Percentiles rank a stretch among this genome's conserved stretches.
These are phyloP conservation scores for Pilobolus umbonatus DNA, from an alignment of 192 early-diverging fungal species.

Conservation along the genomic window DNA sequence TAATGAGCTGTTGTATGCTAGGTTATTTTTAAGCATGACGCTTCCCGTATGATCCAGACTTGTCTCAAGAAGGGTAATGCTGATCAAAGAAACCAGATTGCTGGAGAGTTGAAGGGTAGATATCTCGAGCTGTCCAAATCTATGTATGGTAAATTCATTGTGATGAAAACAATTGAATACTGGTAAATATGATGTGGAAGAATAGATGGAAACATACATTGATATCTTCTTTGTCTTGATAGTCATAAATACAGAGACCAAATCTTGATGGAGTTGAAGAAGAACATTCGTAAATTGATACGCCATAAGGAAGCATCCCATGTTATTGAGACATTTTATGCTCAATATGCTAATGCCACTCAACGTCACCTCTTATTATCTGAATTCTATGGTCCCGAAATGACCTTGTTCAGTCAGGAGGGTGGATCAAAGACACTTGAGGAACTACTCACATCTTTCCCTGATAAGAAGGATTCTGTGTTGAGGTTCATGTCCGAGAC, in stretches of 20 bases:
- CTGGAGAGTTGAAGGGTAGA: constrained; percentile 72
- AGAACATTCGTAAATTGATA: constrained; percentile 77
- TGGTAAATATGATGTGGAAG: constrained; percentile 40
- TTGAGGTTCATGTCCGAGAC: constrained; percentile 65
- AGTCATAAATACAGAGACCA: constrained; percentile 58
- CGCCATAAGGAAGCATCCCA: constrained; percentile 84
- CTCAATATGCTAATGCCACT: constrained; percentile 68
- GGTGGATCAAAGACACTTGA: constrained; percentile 42
- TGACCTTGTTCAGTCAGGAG: constrained; percentile 73
- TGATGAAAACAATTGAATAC: constrained; percentile 81
- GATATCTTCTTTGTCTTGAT: background rate
- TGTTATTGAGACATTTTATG: constrained; percentile 83
- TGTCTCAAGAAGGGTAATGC: constrained; percentile 84
- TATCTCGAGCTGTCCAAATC: constrained; percentile 70
- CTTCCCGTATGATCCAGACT: constrained; percentile 87
- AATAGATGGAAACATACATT: background rate
- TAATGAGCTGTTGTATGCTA: background rate
- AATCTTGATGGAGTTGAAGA: constrained; percentile 78
- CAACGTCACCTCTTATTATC: constrained; percentile 73
- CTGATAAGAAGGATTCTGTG: constrained; percentile 65
- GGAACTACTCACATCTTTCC: constrained; percentile 56
- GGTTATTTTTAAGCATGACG: constrained; percentile 93
- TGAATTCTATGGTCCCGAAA: constrained; percentile 94
- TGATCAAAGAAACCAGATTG: constrained; percentile 73
- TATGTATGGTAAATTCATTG: constrained; percentile 86